Evolutionary conservation across 225 moss, liverwort and hornwort species (phyloP), one percentile per base, ranked within the genome.

Genomic region (Pleurozium schreberi): DNA sequence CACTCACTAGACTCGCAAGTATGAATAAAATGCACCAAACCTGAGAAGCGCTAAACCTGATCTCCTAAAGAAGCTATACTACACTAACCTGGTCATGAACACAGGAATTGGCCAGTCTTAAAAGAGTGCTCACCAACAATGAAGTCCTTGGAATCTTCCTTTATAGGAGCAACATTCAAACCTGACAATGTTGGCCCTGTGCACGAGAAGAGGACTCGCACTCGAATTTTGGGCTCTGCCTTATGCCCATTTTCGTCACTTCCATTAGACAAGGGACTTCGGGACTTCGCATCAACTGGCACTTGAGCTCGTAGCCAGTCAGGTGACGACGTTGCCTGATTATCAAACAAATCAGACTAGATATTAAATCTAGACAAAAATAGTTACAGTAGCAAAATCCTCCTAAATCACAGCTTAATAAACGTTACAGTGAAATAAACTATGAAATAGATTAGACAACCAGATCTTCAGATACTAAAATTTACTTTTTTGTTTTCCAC

Each of bases 231-330:
- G 62, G 93, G 92, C 64, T 95, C 93, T 52, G 57, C 80, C 53
- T 87, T 88, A 9, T 92, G 90, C 61, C 89, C 92, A 67, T 88
- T 90, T 61, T 83, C 91, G 47, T 67, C 81, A n/a, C 91, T 89
- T 83, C 93, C 92, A 81, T 92, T 93, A n/a, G 92, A 89, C 65
- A 91, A 68, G 28, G 88, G 86, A 75, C 34, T 87, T 82, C 91
- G 87, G 40, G 93, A 89, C 88, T 92, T 93, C 23, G 92, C 88
- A 86, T 93, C 94, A 47, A 95, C 90, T 81, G 95, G 95, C 75
- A 95, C 92, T 93, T 95, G 95, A 53, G 92, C 93, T 92, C 93
- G 93, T 68, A 95, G 84, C 90, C 92, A 87, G 64, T 91, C 91
- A 68, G 93, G 95, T 86, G 93, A 87, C 57, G 93, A 86, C 57